Conservation (phyloP, 2,329 filamentous ascomycete genomes). For the Paradendryphiella salina region DNA sequence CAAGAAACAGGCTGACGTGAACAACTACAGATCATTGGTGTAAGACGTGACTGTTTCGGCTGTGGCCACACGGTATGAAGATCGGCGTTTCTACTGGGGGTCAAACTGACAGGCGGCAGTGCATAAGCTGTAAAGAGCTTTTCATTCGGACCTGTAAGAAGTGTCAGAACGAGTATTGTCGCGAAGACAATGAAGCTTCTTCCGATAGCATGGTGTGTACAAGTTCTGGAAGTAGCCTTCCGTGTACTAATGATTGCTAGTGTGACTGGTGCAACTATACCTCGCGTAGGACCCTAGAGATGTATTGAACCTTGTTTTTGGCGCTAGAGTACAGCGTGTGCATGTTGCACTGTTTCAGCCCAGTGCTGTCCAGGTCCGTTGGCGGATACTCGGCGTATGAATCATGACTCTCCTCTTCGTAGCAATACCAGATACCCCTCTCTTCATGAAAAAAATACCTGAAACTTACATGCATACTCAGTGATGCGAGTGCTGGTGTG, state of each 20-base stretch:
- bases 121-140: constrained; percentile 70
- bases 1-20: constrained; percentile 38
- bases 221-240: too few relatives aligned
- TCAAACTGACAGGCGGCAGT: constrained; percentile 55
- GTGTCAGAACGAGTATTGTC: constrained; percentile 81
- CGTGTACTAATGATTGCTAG: constrained; percentile 24
- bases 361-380: not conserved
- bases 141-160: constrained; percentile 72
- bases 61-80: constrained; percentile 72
- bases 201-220: constrained; percentile 59
- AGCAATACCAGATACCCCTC: constrained; percentile 25
- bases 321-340: not conserved
- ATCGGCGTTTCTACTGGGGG: not conserved
- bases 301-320: constrained; percentile 31
- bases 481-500: constrained; percentile 1
- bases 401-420: constrained; percentile 17
- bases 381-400: not conserved
- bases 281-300: constrained; percentile 40
- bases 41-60: constrained; percentile 78
- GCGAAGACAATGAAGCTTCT: constrained; percentile 80
- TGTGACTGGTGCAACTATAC: constrained; percentile 49
- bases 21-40: constrained; percentile 50
- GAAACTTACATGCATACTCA: not conserved
- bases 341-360: not conserved
- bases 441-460: not conserved